Conservation (phyloP, 495 filamentous ascomycete species). For the Haplographium delicatum region DNA sequence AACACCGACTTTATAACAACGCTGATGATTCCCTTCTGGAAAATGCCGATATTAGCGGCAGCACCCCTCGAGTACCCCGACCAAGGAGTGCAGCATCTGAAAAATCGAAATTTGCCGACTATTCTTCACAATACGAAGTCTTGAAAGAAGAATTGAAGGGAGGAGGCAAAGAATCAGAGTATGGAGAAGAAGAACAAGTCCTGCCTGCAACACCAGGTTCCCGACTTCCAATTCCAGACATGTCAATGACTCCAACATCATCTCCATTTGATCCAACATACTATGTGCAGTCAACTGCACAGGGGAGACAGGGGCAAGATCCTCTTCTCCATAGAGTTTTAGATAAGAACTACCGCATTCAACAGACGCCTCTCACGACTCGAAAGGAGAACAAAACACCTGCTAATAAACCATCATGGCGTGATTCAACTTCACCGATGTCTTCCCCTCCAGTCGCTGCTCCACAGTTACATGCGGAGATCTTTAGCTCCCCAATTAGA, state of each 20-base stretch:
- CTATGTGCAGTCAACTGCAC: conserved; percentile 34
- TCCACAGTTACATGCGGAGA: conserved; percentile 74
- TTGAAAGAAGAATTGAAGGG: conserved; percentile 53
- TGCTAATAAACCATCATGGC: conserved; percentile 27
- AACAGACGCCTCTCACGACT: conserved; percentile 76
- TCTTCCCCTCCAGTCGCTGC: conserved; percentile 74
- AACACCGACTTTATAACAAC: conserved; percentile 28
- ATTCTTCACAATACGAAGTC: conserved; percentile 62
- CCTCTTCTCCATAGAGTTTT: conserved; percentile 80
- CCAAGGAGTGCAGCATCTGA: conserved; percentile 33
- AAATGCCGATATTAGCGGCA: conserved; percentile 46
- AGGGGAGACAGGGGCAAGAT: conserved; percentile 47
- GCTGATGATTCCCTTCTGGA: conserved; percentile 50
- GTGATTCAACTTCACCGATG: conserved; percentile 48
- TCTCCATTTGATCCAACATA: conserved; percentile 30
- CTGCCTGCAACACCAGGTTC: conserved; percentile 36
- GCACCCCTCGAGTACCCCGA: conserved; percentile 46
- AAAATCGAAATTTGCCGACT: conserved; percentile 49
- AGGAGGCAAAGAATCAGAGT: conserved; percentile 28
- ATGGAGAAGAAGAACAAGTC: conserved; percentile 38
- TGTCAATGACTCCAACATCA: conserved; percentile 47
- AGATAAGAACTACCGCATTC: conserved; percentile 89
- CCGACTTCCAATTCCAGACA: conserved; percentile 42
- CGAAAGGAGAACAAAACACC: conserved; percentile 24
- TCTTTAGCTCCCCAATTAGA: conserved; percentile 71